These are phyloP conservation scores for Cystobasidium slooffiae DNA, from an alignment of 1,284 basidiomycete species.

Conservation along the genomic window DNA sequence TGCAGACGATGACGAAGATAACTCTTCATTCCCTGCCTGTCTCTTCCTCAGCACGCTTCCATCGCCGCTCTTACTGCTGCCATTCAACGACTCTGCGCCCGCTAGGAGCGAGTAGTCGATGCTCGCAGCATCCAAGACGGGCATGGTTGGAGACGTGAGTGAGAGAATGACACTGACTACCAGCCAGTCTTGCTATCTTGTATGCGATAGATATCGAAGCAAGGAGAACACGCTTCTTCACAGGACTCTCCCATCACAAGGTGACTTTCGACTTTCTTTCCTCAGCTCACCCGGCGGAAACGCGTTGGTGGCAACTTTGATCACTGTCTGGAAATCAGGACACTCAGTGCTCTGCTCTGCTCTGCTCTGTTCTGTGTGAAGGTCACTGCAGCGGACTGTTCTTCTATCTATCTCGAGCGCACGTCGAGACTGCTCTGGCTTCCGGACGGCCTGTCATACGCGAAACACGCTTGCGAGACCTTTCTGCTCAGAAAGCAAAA, in stretches of 20 bases:
- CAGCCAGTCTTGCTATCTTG: neutral
- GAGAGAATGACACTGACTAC: neutral
- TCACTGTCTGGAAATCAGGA: too few species aligned
- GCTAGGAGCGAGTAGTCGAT: conserved; percentile 44
- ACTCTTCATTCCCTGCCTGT: neutral
- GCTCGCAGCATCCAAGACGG: conserved; percentile 23
- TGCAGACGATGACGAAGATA: conserved; percentile 16
- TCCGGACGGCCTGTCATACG: too few species aligned
- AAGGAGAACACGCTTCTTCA: too few species aligned
- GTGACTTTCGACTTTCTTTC: neutral
- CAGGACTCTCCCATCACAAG: too few species aligned
- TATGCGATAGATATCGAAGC: too few species aligned
- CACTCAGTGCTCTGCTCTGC: too few species aligned
- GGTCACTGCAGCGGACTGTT: too few species aligned
- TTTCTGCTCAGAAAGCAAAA: too few species aligned
- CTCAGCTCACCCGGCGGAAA: neutral
- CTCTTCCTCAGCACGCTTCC: conserved; percentile 8
- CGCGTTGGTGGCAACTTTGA: neutral
- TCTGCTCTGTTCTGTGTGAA: too few species aligned
- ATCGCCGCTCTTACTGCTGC: neutral
- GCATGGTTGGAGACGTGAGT: neutral
- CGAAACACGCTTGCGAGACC: too few species aligned
- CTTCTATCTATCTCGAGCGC: too few species aligned
- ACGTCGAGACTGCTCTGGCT: too few species aligned
- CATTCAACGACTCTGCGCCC: conserved; percentile 35